A percentile compares a stretch with the other conserved stretches of the same genome.
phyloP scores from a whole-genome alignment of 1,139 yeast genomes.

The Starmera stellimalicola region DNA sequence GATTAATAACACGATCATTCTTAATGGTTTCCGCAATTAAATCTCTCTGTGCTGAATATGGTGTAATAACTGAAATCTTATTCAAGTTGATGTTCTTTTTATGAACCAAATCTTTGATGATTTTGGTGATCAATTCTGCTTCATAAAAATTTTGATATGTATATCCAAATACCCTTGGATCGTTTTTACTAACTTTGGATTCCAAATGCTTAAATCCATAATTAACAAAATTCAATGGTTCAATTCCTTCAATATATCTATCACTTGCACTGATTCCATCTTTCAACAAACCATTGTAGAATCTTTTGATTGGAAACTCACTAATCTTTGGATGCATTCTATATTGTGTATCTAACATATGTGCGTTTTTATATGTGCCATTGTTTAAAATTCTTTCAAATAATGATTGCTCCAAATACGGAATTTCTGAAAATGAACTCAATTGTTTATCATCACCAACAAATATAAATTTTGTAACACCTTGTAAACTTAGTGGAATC shows the following conservation, averaged over 20 bases:
- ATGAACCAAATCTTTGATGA: slow-evolving; percentile 38
- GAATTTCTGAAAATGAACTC: slow-evolving; percentile 56
- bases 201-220: slow-evolving; percentile 36
- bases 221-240: slow-evolving; percentile 48
- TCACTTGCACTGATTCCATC: slow-evolving; percentile 52
- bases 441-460: slow-evolving; percentile 66
- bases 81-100: slow-evolving; percentile 42
- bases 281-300: slow-evolving; percentile 43
- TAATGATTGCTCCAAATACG: slow-evolving; percentile 46
- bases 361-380: slow-evolving; percentile 48
- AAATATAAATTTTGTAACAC: slow-evolving; percentile 56
- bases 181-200: slow-evolving; percentile 34
- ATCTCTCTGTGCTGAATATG: slow-evolving; percentile 68
- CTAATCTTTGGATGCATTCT: slow-evolving; percentile 59
- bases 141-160: slow-evolving; percentile 49
- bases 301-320: slow-evolving; percentile 46
- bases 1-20: slow-evolving; percentile 46
- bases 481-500: slow-evolving; percentile 61
- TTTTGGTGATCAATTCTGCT: slow-evolving; percentile 34
- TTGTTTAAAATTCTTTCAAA: slow-evolving; percentile 50
- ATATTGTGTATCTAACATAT: slow-evolving; percentile 64
- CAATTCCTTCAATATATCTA: slow-evolving; percentile 33
- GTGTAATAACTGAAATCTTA: slow-evolving; percentile 60
- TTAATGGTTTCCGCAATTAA: slow-evolving; percentile 41
- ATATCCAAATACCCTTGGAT: slow-evolving; percentile 32